These are phyloP conservation scores for Breviolum minutum DNA, from an alignment of 73 alveolate genomes.

Conservation along the genomic window DNA sequence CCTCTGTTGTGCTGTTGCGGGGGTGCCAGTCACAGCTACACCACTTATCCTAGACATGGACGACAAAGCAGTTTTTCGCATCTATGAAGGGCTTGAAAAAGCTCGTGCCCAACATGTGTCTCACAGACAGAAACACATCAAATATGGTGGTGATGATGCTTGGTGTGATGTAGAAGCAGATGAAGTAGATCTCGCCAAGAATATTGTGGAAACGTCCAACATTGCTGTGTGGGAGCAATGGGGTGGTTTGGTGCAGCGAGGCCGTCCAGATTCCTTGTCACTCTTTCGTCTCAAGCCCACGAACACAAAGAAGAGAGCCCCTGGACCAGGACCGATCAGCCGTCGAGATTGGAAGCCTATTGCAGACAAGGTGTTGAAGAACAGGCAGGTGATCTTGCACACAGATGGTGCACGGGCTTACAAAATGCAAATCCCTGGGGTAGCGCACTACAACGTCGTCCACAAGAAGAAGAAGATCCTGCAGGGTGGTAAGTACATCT, in stretches of 20 bases:
- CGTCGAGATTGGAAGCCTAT: neutral
- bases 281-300: slow-evolving; percentile 9
- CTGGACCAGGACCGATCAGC: slow-evolving; percentile 9
- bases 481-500: too few relatives aligned
- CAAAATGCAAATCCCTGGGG: neutral
- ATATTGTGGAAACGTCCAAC: too few relatives aligned
- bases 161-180: slow-evolving; percentile 68
- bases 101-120: slow-evolving; percentile 19
- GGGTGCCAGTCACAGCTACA: neutral
- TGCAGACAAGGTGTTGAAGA: neutral
- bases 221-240: slow-evolving; percentile 55
- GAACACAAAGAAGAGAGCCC: neutral
- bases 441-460: too few relatives aligned
- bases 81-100: neutral
- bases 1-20: neutral
- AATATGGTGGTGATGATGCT: neutral
- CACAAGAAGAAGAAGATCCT: too few relatives aligned
- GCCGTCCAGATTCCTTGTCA: neutral
- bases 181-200: slow-evolving; percentile 47
- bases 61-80: neutral
- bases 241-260: slow-evolving; percentile 26
- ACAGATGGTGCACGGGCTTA: neutral
- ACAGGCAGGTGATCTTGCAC: neutral
- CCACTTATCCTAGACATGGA: slow-evolving; percentile 5
- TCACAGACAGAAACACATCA: neutral